Conservation (phyloP, 192 early-diverging fungal species). For the Allomyces javanicus region DNA sequence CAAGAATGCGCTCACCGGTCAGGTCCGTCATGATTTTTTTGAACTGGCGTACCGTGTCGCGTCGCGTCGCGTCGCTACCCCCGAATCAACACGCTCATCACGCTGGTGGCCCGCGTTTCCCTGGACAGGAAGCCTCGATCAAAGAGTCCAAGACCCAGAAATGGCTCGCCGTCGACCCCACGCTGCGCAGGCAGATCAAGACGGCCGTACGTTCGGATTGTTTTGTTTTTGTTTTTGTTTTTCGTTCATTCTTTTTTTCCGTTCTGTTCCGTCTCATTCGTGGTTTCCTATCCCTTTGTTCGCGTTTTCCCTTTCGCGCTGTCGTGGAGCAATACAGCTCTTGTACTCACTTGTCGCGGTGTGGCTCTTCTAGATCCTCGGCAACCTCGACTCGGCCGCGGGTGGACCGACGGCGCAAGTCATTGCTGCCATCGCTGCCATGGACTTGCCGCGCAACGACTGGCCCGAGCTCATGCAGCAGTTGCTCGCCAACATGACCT, state of each 20-base stretch:
- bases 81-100: slow-evolving; percentile 1
- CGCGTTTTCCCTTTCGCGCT: slow-evolving; percentile 14
- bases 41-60: not conserved
- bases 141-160: slow-evolving; percentile 36
- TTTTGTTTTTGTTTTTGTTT: not conserved
- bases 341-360: slow-evolving; percentile 9
- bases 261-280: too few species aligned
- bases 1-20: slow-evolving; percentile 80
- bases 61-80: not conserved
- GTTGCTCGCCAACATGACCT: slow-evolving; percentile 55
- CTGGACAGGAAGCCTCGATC: slow-evolving; percentile 20
- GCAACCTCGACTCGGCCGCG: slow-evolving; percentile 2
- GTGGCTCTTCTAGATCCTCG: not conserved
- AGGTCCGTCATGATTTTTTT: slow-evolving; percentile 29
- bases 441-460: slow-evolving; percentile 69
- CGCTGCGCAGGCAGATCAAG: slow-evolving; percentile 47
- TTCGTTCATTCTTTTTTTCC: slow-evolving; percentile 1
- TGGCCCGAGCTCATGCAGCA: slow-evolving; percentile 74
- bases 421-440: slow-evolving; percentile 75
- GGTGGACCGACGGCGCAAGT: slow-evolving; percentile 12
- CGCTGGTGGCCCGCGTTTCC: not conserved
- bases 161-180: slow-evolving; percentile 41
- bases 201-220: slow-evolving; percentile 13
- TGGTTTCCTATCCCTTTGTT: too few species aligned
- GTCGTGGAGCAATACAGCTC: slow-evolving; percentile 28